Conservation (phyloP, 495 filamentous ascomycete genomes). For the Aspergillus carlsbadensis region DNA sequence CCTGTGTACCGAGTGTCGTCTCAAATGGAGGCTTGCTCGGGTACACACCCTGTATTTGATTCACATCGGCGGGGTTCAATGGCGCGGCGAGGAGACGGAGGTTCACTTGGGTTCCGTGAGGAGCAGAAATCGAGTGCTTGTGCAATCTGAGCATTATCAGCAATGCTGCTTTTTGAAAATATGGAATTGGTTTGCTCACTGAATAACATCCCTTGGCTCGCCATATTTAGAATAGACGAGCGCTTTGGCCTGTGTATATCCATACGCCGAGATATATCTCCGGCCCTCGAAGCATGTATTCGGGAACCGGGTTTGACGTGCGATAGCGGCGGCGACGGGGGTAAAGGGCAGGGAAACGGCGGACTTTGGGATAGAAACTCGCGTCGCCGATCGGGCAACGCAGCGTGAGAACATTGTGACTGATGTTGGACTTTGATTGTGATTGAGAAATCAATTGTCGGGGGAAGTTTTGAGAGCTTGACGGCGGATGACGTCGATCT, state of each 20-base stretch:
- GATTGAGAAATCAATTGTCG: neutral
- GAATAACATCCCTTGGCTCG: constrained; percentile 78
- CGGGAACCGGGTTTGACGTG: constrained; percentile 29
- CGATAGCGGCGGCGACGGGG: constrained; percentile 19
- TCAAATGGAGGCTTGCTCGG: constrained; percentile 76
- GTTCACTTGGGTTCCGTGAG: constrained; percentile 59
- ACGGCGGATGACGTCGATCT: constrained; percentile 24
- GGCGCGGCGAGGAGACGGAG: constrained; percentile 81
- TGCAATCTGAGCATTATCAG: too few relatives aligned
- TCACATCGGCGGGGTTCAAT: constrained; percentile 97
- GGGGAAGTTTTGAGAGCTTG: neutral
- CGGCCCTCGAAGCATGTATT: constrained; percentile 15
- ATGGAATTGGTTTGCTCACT: constrained; percentile 38
- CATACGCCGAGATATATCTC: constrained; percentile 70
- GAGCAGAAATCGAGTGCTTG: constrained; percentile 76
- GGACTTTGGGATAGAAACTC: constrained; percentile 10
- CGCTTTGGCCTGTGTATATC: constrained; percentile 94
- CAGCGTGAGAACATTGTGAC: constrained; percentile 36
- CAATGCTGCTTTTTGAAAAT: too few relatives aligned
- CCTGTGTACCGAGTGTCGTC: constrained; percentile 66
- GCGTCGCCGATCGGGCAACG: constrained; percentile 23
- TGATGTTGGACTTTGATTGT: neutral
- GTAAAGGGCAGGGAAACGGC: constrained; percentile 8
- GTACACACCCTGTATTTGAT: constrained; percentile 96
- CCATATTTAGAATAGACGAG: constrained; percentile 84